Conservation (phyloP, 2,329 filamentous ascomycete species). For the Botryotinia globosa region DNA sequence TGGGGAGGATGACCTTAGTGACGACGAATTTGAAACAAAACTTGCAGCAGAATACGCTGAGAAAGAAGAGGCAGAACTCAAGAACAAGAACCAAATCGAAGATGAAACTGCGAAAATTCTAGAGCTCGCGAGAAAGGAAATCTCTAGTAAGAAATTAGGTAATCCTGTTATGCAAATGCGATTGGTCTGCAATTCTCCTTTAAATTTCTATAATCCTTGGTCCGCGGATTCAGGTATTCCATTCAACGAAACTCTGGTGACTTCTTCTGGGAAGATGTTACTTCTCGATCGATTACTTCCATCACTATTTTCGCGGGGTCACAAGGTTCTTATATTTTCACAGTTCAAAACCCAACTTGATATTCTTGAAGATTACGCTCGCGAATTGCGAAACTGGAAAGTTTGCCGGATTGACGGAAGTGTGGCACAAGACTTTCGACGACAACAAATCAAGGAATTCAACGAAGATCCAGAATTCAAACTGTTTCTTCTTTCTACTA, state of each 20-base stretch:
- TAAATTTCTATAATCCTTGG: slow-evolving; percentile 97
- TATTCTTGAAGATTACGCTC: slow-evolving; percentile 83
- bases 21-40: slow-evolving; percentile 79
- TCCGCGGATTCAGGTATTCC: slow-evolving; percentile 54
- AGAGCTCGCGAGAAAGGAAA: slow-evolving; percentile 78
- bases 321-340: slow-evolving; percentile 94
- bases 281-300: slow-evolving; percentile 84
- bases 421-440: slow-evolving; percentile 70
- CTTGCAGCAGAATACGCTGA: slow-evolving; percentile 60
- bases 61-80: slow-evolving; percentile 52
- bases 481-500: slow-evolving; percentile 83
- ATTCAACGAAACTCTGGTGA: slow-evolving; percentile 79
- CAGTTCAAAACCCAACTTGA: slow-evolving; percentile 96
- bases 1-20: slow-evolving; percentile 65
- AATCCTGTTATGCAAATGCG: slow-evolving; percentile 92
- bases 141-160: slow-evolving; percentile 86
- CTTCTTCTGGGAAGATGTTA: slow-evolving; percentile 91
- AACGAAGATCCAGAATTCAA: slow-evolving; percentile 64
- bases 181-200: slow-evolving; percentile 86
- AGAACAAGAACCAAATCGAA: slow-evolving; percentile 43
- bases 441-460: slow-evolving; percentile 69
- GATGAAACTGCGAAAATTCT: slow-evolving; percentile 67
- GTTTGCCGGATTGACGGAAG: slow-evolving; percentile 88
- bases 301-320: slow-evolving; percentile 66
- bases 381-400: slow-evolving; percentile 72